Evolutionary conservation across 2,329 filamentous ascomycete genomes (phyloP), one percentile per base, ranked within the genome.

Genomic region (Penicillium sp.): DNA sequence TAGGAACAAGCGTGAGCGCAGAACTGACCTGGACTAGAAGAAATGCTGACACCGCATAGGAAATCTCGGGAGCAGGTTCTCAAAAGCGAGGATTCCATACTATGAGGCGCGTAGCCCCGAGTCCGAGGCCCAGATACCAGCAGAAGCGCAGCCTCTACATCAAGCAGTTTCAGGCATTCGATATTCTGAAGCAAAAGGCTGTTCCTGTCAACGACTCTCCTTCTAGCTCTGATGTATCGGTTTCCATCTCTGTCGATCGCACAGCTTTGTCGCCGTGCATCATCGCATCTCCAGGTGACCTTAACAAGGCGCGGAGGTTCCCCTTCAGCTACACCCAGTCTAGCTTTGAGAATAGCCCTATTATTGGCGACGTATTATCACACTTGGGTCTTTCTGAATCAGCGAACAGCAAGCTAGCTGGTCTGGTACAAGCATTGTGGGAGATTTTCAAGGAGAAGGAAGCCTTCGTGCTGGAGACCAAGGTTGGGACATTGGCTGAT

Each of bases 191-290:
- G 41, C 59, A 74, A 42, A 73, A 73, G 49, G 71, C 72, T 7
- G 69, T 84, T 52, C 59, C 69, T 46, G 67, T 75, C 42, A 59
- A 67, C 36, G 55, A 68, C 36, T 58, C 71, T 44, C 60, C 65
- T 31, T 61, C 62, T 9, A 58, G 63, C 2, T 65, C 68, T 2
- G 69, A 72, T 26, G 73, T 76, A 47, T 77, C 81, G 37, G 60
- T 89, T 9, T 80, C 79, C 29, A 74, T 90, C 44, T 79, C 79
- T 4, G 73, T 89, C 40, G 82, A 87, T 63, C 78, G 86, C 40
- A 75, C 77, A 10, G 72, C 75, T 13, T 72, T 79, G 40, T 78
- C 74, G 7, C 85, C 85, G 2, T 84, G 81, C 58, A 76, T 89
- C 36, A 72, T 85, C 47, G 77, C 76, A 8, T 80, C 84, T 1